Evolutionary conservation across 352 stramenopile genomes (phyloP).

Genomic region (Phytophthora foliorum): DNA sequence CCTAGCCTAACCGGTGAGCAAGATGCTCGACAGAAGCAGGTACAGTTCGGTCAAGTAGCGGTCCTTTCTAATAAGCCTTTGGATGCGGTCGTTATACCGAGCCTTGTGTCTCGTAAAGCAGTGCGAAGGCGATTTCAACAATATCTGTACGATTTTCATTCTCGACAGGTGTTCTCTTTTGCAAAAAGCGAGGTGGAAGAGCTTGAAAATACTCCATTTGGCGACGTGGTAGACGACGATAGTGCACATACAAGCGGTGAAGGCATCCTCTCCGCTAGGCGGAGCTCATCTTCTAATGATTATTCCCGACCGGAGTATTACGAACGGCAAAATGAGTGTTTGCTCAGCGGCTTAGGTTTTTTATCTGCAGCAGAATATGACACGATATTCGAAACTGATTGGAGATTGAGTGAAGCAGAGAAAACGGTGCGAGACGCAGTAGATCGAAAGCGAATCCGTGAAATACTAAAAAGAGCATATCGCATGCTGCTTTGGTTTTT

Average conservation of each 20-base stretch:
- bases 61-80: conserved; percentile 5
- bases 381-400: conserved; percentile 65
- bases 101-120: conserved; percentile 16
- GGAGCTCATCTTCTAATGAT: background rate
- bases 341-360: conserved; percentile 43
- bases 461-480: conserved; percentile 52
- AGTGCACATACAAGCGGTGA: background rate
- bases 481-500: conserved; percentile 76
- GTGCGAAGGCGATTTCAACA: conserved; percentile 51
- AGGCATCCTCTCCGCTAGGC: background rate
- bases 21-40: conserved; percentile 15
- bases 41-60: conserved; percentile 4
- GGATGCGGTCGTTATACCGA: conserved; percentile 1
- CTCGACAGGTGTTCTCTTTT: conserved; percentile 65
- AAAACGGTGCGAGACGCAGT: conserved; percentile 71
- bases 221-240: background rate
- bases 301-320: background rate
- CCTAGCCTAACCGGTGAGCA: conserved; percentile 11
- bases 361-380: conserved; percentile 44
- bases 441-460: conserved; percentile 66
- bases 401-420: conserved; percentile 57
- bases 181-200: conserved; percentile 29
- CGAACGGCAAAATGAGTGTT: conserved; percentile 32
- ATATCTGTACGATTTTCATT: conserved; percentile 74
- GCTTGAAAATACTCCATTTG: background rate